These are phyloP conservation scores for Pythium volutum DNA, from an alignment of 352 stramenopile species.

Conservation along the genomic window DNA sequence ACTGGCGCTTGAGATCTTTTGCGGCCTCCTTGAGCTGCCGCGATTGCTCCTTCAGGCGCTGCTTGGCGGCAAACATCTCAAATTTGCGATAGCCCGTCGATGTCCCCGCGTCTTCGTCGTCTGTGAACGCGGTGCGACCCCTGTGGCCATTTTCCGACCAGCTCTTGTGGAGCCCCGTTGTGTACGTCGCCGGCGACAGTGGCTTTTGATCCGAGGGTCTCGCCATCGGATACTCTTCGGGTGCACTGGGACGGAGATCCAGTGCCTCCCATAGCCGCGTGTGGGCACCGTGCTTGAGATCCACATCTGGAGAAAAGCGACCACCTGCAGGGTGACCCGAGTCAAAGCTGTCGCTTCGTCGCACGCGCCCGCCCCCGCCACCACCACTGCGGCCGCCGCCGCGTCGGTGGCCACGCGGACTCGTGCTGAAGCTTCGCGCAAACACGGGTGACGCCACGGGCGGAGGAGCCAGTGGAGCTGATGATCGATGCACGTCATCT, in stretches of 20 bases:
- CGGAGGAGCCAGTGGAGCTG: background rate
- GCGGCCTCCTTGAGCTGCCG: conserved; percentile 22
- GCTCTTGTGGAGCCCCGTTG: conserved; percentile 4
- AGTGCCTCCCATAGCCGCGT: conserved; percentile 45
- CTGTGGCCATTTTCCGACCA: conserved; percentile 11
- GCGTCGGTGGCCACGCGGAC: background rate
- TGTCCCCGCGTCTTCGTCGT: background rate
- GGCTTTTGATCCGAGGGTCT: conserved; percentile 4
- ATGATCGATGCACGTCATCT: background rate
- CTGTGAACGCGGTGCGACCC: background rate
- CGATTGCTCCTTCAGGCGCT: conserved; percentile 23
- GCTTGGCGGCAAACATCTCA: conserved; percentile 20
- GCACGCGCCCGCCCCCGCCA: conserved; percentile 2
- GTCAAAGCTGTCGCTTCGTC: conserved; percentile 53
- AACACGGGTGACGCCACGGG: conserved; percentile 5
- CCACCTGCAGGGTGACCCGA: conserved; percentile 18
- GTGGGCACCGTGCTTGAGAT: conserved; percentile 39
- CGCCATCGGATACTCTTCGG: conserved; percentile 20
- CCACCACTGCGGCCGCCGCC: conserved; percentile 16
- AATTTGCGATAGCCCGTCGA: conserved; percentile 13
- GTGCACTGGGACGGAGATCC: conserved; percentile 47
- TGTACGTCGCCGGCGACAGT: background rate
- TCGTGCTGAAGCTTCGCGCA: conserved; percentile 12
- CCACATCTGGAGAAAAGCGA: conserved; percentile 15
- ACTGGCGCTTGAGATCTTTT: conserved; percentile 18